These are phyloP conservation scores for Trichopus zeylanicus DNA, from an alignment of 116 monocot species.

Conservation along the genomic window DNA sequence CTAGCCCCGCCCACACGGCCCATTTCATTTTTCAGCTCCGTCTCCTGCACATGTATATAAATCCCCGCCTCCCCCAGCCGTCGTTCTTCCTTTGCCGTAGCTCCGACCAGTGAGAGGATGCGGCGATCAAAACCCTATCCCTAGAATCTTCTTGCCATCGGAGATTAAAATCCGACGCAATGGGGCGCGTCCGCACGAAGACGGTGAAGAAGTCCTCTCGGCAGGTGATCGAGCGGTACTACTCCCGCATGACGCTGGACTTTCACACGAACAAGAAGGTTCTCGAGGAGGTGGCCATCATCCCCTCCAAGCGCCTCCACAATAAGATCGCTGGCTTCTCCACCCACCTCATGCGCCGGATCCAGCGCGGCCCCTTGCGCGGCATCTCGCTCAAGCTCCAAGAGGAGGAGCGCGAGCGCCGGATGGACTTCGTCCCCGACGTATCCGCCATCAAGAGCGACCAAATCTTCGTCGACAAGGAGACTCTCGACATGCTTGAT, in stretches of 20 bases:
- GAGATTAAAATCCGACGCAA: background rate
- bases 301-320: slow-evolving; percentile 34
- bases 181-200: slow-evolving; percentile 36
- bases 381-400: slow-evolving; percentile 41
- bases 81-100: background rate
- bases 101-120: background rate
- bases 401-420: slow-evolving; percentile 33
- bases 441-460: slow-evolving; percentile 32
- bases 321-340: slow-evolving; percentile 45
- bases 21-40: too few species aligned
- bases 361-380: slow-evolving; percentile 26
- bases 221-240: slow-evolving; percentile 33
- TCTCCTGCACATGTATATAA: background rate
- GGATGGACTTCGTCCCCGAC: slow-evolving; percentile 35
- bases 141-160: background rate
- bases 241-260: slow-evolving; percentile 32
- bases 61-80: background rate
- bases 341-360: slow-evolving; percentile 36
- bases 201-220: slow-evolving; percentile 39
- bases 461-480: slow-evolving; percentile 24
- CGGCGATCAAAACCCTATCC: background rate
- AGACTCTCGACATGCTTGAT: slow-evolving; percentile 36
- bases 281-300: slow-evolving; percentile 27
- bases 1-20: too few species aligned
- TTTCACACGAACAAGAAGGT: slow-evolving; percentile 48